Evolutionary conservation across 768 basidiomycete genomes (phyloP).

Genomic region (Grammothele lineata): DNA sequence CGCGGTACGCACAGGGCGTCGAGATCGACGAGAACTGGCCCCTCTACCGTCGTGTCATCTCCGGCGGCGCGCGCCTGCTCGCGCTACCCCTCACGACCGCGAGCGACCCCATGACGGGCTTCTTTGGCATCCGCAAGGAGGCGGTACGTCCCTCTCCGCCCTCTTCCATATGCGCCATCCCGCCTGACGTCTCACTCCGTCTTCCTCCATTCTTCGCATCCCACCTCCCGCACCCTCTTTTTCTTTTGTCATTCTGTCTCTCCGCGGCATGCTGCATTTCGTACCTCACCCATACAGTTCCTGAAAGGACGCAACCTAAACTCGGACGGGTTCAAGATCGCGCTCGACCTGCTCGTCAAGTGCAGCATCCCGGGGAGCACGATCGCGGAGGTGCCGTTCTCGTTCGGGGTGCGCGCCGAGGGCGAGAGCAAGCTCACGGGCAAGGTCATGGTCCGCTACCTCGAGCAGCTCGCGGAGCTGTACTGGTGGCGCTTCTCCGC

Average conservation of each 20-base stretch:
- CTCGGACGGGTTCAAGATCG: conserved; percentile 27
- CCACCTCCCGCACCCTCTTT: neutral
- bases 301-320: conserved; percentile 25
- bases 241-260: neutral
- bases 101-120: conserved; percentile 29
- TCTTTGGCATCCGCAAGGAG: conserved; percentile 28
- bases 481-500: conserved; percentile 25
- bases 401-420: conserved; percentile 26
- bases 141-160: conserved; percentile 14
- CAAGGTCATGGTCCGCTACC: conserved; percentile 27
- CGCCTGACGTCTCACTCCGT: neutral
- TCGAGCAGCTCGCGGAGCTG: conserved; percentile 26
- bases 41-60: conserved; percentile 27
- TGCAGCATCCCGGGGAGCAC: conserved; percentile 20
- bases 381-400: conserved; percentile 28
- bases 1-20: conserved; percentile 25
- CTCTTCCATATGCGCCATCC: too few relatives aligned
- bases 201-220: too few relatives aligned
- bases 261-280: too few relatives aligned
- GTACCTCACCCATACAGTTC: conserved; percentile 16
- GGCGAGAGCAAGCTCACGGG: conserved; percentile 28
- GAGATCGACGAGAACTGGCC: conserved; percentile 29
- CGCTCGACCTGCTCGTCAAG: conserved; percentile 28
- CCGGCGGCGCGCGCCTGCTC: conserved; percentile 25
- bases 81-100: conserved; percentile 26